Conservation (phyloP, 768 basidiomycete genomes). For the Suillus ampliporus region DNA sequence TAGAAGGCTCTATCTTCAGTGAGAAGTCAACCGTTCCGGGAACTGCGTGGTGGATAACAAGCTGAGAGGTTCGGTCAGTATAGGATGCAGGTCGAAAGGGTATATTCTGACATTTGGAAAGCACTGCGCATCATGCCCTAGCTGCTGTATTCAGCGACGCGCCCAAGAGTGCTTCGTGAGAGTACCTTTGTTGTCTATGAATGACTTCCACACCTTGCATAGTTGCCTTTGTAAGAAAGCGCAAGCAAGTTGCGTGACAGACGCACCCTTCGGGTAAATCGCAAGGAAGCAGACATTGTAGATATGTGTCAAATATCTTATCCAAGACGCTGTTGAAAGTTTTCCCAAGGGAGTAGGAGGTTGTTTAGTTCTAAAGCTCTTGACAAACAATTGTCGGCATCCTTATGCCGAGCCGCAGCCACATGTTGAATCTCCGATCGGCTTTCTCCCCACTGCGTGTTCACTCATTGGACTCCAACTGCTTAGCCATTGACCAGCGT, state of each 20-base stretch:
- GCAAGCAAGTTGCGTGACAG: not conserved
- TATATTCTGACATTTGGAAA: slow-evolving; percentile 68
- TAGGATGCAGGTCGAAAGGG: not conserved
- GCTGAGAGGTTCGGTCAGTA: slow-evolving; percentile 43
- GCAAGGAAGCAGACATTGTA: slow-evolving; percentile 69
- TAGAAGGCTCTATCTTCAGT: slow-evolving; percentile 75
- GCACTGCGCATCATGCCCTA: slow-evolving; percentile 82
- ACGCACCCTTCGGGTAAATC: slow-evolving; percentile 68
- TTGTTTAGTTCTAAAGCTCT: slow-evolving; percentile 37
- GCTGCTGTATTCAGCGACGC: slow-evolving; percentile 16
- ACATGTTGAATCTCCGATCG: slow-evolving; percentile 32
- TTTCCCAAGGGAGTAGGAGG: slow-evolving; percentile 21
- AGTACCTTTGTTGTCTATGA: slow-evolving; percentile 74
- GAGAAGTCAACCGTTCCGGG: slow-evolving; percentile 76
- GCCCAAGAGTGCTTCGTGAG: not conserved
- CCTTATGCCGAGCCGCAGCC: slow-evolving; percentile 10
- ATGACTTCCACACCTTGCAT: slow-evolving; percentile 80
- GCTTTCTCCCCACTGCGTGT: slow-evolving; percentile 21
- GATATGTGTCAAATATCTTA: no score
- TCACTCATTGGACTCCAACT: slow-evolving; percentile 14
- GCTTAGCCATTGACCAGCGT: not conserved
- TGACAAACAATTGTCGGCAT: slow-evolving; percentile 30
- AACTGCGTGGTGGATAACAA: slow-evolving; percentile 65
- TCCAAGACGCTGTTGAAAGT: not conserved
- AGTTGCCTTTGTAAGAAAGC: slow-evolving; percentile 14